Evolutionary conservation across 2,329 filamentous ascomycete genomes (phyloP), one percentile per base, ranked within the genome.

Genomic region (Blastomyces gilchristii): DNA sequence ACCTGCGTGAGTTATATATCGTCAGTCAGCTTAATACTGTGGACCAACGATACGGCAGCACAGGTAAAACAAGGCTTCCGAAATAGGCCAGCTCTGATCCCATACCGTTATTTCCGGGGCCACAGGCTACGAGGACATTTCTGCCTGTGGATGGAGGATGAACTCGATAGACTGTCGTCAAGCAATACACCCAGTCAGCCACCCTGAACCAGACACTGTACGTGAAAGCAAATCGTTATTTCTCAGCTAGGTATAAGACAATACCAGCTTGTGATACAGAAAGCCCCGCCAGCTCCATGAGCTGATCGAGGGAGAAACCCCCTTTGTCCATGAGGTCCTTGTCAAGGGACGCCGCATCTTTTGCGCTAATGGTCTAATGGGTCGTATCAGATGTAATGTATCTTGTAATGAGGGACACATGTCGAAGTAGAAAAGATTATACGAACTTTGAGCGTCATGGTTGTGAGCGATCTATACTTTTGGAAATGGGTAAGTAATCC

Each of bases 241-340:
- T 37, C 22, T 37, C 18, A 60, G 37, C 14, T 39, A 37, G 22
- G 41, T 8, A 34, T 57, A 22, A 9, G 22, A 37, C 28, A 45
- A 72, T 73, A 92, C 91, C 86, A 60, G 89, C 91, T 80, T 97
- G 91, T 14, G 93, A 93, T 34, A 97, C 91, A 0, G 91, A 92
- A 0, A 99, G 82, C 0, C 94, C 94, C 53, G 94, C 94, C 8
- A 99, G 80, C 74, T 97, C 94, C 94, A 99, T 97, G 58, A 99
- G 81, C 76, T 99, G 94, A 73, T 97, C 94, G 62, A 99, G 84
- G 12, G 91, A 96, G 77, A 96, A 99, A 9, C 89, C 91, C 49
- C 85, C 85, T 0, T 87, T 85, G 12, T 85, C 84, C 92, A 99
- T 97, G 66, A 99, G 86, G 73, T 99, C 93, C 75, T 90, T 87